Evolutionary conservation across 2,329 filamentous ascomycete genomes (phyloP).

Genomic region (Pseudonectria buxi): DNA sequence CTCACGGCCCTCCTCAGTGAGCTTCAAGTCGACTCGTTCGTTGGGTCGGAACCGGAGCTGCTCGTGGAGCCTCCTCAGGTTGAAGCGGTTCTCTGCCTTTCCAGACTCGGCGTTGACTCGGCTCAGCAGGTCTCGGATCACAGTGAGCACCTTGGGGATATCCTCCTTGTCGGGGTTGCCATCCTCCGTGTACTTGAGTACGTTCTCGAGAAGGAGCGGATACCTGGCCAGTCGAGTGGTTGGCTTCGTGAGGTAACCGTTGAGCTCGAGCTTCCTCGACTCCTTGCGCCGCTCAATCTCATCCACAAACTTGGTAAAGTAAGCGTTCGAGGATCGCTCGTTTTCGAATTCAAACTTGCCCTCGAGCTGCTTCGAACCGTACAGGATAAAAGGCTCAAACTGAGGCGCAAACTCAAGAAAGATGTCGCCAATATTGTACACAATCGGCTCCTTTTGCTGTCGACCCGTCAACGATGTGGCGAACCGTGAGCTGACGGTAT

Average conservation of each 20-base stretch:
- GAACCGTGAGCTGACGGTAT: slow-evolving; percentile 82
- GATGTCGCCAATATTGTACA: slow-evolving; percentile 85
- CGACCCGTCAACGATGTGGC: slow-evolving; percentile 82
- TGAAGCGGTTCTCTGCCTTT: slow-evolving; percentile 96
- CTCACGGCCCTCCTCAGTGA: slow-evolving; percentile 89
- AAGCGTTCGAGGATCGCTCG: slow-evolving; percentile 78
- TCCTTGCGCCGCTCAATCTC: slow-evolving; percentile 95
- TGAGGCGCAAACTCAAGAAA: slow-evolving; percentile 87
- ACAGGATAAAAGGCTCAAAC: slow-evolving; percentile 93
- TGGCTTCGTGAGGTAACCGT: slow-evolving; percentile 95
- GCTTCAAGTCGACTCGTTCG: slow-evolving; percentile 86
- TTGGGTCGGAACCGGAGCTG: slow-evolving; percentile 86
- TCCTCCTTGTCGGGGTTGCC: slow-evolving; percentile 86
- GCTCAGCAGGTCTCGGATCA: slow-evolving; percentile 81
- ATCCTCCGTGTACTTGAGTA: slow-evolving; percentile 84
- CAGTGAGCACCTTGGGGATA: slow-evolving; percentile 78
- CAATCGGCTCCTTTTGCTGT: slow-evolving; percentile 85
- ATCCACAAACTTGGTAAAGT: slow-evolving; percentile 87
- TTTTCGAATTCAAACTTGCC: slow-evolving; percentile 98
- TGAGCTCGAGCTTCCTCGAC: slow-evolving; percentile 91
- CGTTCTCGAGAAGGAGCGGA: slow-evolving; percentile 82
- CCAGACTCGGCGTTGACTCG: slow-evolving; percentile 92
- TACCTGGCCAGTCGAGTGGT: slow-evolving; percentile 93
- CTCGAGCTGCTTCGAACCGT: slow-evolving; percentile 91
- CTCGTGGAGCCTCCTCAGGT: slow-evolving; percentile 83